Conservation (phyloP, 192 early-diverging fungal genomes). For the Linnemannia hyalina region DNA sequence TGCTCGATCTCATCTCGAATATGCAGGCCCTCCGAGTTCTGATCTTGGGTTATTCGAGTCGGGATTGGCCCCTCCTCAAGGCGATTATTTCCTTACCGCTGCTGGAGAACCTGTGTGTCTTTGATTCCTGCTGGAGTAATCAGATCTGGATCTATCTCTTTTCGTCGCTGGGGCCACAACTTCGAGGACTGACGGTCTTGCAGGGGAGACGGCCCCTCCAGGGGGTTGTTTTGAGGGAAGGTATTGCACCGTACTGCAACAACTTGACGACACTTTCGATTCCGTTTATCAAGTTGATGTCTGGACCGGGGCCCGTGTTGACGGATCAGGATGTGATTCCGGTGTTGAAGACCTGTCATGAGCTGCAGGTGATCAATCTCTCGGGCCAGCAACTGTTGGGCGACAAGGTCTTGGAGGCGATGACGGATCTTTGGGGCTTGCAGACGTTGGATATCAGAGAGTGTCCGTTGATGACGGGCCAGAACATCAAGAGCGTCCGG, state of each 20-base stretch:
- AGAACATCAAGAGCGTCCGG: conserved; percentile 35
- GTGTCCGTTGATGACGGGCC: conserved; percentile 39
- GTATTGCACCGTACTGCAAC: conserved; percentile 37
- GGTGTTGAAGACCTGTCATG: conserved; percentile 45
- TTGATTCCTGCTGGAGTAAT: conserved; percentile 53
- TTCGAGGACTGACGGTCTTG: conserved; percentile 37
- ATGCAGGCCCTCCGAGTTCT: conserved; percentile 32
- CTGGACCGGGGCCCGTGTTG: conserved; percentile 35
- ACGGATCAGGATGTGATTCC: conserved; percentile 49
- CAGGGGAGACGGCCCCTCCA: conserved; percentile 48
- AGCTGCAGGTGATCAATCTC: conserved; percentile 39
- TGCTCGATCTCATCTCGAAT: conserved; percentile 45
- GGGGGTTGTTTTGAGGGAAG: conserved; percentile 36
- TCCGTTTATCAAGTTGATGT: conserved; percentile 49
- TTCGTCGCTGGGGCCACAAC: conserved; percentile 26
- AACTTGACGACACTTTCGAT: conserved; percentile 47
- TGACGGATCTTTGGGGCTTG: conserved; percentile 48
- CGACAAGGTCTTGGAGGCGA: conserved; percentile 32
- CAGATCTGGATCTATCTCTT: conserved; percentile 55
- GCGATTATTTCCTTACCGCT: conserved; percentile 38
- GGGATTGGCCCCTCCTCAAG: conserved; percentile 49
- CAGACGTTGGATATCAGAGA: conserved; percentile 49
- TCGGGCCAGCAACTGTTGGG: conserved; percentile 40
- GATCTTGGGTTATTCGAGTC: conserved; percentile 49
- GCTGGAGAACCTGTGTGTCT: conserved; percentile 51